phyloP scores from a whole-genome alignment of 139 green algal genomes.

The Prasinococcaceae sp. region DNA sequence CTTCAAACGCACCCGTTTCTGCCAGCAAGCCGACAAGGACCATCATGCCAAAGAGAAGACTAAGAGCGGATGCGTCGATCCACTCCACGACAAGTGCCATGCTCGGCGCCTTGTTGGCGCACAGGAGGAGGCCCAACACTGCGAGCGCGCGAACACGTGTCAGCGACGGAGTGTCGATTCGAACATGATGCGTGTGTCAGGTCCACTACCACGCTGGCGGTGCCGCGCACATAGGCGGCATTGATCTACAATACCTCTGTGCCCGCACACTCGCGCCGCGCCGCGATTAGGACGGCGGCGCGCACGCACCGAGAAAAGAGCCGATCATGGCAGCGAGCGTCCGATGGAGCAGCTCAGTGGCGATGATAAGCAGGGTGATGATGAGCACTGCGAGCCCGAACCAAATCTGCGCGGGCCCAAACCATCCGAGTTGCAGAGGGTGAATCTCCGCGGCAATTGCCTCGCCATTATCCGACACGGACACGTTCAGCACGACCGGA shows the following conservation, averaged over 20 bases:
- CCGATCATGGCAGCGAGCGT: conserved; percentile 29
- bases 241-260: too few relatives aligned
- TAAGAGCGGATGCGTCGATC: conserved; percentile 36
- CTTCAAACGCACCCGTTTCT: conserved; percentile 31
- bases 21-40: conserved; percentile 37
- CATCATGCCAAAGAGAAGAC: conserved; percentile 48
- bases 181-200: too few relatives aligned
- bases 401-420: conserved; percentile 25
- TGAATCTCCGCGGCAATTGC: too few relatives aligned
- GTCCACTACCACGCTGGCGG: too few relatives aligned
- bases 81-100: conserved; percentile 24
- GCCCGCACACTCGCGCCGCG: too few relatives aligned
- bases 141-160: conserved; percentile 13
- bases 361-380: conserved; percentile 27
- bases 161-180: too few relatives aligned
- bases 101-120: conserved; percentile 20
- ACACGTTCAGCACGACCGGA: too few relatives aligned
- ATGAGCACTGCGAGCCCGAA: conserved; percentile 24
- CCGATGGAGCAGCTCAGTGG: conserved; percentile 26
- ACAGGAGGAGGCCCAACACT: conserved; percentile 33
- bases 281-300: too few relatives aligned
- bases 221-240: too few relatives aligned
- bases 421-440: too few relatives aligned
- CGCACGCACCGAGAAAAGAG: too few relatives aligned
- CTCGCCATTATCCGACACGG: too few relatives aligned